These are phyloP conservation scores for Pythium myriotylum DNA, from an alignment of 352 stramenopile genomes.

Conservation along the genomic window DNA sequence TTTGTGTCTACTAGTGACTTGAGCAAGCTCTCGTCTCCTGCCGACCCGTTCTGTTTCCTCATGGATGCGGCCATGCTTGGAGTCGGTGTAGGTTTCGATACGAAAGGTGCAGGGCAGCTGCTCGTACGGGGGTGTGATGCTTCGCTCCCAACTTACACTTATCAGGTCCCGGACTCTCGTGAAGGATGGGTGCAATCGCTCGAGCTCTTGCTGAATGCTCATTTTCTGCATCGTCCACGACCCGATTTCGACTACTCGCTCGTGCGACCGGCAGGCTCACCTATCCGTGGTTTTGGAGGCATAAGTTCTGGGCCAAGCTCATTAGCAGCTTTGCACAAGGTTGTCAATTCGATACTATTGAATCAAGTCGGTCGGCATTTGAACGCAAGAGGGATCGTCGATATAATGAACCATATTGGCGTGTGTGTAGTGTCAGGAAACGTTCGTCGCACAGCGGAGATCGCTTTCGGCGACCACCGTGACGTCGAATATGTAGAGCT, in stretches of 20 bases:
- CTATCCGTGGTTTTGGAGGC: slow-evolving; percentile 91
- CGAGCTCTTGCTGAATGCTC: slow-evolving; percentile 78
- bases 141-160: slow-evolving; percentile 25
- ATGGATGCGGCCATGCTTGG: slow-evolving; percentile 95
- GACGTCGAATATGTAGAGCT: slow-evolving; percentile 89
- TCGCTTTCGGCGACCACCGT: slow-evolving; percentile 91
- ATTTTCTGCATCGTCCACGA: slow-evolving; percentile 57
- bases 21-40: slow-evolving; percentile 49
- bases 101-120: slow-evolving; percentile 80
- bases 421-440: slow-evolving; percentile 93
- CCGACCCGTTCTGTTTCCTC: slow-evolving; percentile 92
- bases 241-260: slow-evolving; percentile 82
- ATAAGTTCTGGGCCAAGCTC: slow-evolving; percentile 83
- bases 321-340: slow-evolving; percentile 71
- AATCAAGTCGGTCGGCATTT: slow-evolving; percentile 53
- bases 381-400: slow-evolving; percentile 81
- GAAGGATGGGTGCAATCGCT: slow-evolving; percentile 91
- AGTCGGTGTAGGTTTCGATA: slow-evolving; percentile 94
- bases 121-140: slow-evolving; percentile 38
- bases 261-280: slow-evolving; percentile 81
- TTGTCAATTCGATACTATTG: slow-evolving; percentile 62
- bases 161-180: slow-evolving; percentile 58
- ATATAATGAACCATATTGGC: slow-evolving; percentile 93
- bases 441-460: slow-evolving; percentile 92
- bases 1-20: slow-evolving; percentile 91